phyloP scores from a whole-genome alignment of 768 basidiomycete genomes.

The Trametes cingulata region DNA sequence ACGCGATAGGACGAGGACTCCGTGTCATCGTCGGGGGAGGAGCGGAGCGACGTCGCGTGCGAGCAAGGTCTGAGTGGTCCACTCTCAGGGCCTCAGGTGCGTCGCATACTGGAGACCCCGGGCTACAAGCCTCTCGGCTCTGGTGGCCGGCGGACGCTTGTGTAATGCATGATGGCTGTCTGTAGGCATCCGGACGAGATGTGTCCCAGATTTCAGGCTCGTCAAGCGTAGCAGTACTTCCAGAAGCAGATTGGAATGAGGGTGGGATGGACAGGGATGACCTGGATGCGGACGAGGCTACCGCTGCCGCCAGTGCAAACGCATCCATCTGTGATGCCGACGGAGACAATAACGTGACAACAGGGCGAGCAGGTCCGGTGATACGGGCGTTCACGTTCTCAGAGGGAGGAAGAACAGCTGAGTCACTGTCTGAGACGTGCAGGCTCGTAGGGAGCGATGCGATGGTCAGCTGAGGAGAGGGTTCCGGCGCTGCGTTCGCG shows the following conservation, averaged over 20 bases:
- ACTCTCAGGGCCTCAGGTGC: neutral
- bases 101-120: too few species aligned
- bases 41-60: slow-evolving; percentile 10
- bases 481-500: neutral
- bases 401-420: slow-evolving; percentile 25
- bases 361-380: neutral
- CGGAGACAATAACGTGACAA: neutral
- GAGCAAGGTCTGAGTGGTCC: neutral
- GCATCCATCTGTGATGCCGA: slow-evolving; percentile 27
- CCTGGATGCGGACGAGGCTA: slow-evolving; percentile 10
- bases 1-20: neutral
- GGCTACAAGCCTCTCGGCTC: neutral
- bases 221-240: neutral
- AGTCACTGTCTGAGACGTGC: slow-evolving; percentile 22
- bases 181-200: neutral
- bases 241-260: slow-evolving; percentile 18
- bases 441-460: slow-evolving; percentile 2
- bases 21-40: slow-evolving; percentile 1
- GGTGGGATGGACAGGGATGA: slow-evolving; percentile 25
- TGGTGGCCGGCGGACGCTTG: neutral
- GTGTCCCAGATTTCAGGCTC: neutral
- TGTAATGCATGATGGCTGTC: neutral
- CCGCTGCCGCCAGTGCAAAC: slow-evolving; percentile 25
- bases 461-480: slow-evolving; percentile 4
- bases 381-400: slow-evolving; percentile 1